Percentiles rank a stretch among this genome's conserved stretches.
phyloP scores from a whole-genome alignment of 768 basidiomycete species.

The Candolleomyces eurysporus region DNA sequence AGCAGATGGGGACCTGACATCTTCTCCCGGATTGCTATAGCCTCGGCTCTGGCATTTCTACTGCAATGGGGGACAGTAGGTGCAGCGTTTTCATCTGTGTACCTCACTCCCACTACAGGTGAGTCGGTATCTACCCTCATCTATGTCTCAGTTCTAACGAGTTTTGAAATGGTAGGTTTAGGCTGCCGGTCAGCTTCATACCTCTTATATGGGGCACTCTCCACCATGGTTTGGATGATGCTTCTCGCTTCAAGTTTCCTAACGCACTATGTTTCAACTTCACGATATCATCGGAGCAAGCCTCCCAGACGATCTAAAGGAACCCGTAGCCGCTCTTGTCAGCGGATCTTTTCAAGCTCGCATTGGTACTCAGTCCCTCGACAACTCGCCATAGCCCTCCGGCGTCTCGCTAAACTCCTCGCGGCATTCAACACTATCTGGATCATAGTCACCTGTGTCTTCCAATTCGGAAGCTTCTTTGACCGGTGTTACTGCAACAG shows the following conservation, averaged over 20 bases:
- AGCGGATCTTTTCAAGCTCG: too few species aligned
- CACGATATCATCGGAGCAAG: too few species aligned
- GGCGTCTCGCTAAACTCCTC: slow-evolving; percentile 27
- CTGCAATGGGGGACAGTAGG: slow-evolving; percentile 26
- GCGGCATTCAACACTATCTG: slow-evolving; percentile 30
- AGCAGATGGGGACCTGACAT: slow-evolving; percentile 10
- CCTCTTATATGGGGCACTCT: slow-evolving; percentile 26
- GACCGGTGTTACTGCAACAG: slow-evolving; percentile 32
- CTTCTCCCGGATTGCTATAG: slow-evolving; percentile 10
- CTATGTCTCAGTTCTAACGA: neutral
- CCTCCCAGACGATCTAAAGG: too few species aligned
- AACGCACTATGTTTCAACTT: slow-evolving; percentile 16
- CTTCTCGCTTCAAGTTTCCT: slow-evolving; percentile 27
- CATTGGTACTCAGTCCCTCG: slow-evolving; percentile 9
- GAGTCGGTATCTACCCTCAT: neutral
- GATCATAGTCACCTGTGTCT: slow-evolving; percentile 26
- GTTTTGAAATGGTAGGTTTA: slow-evolving; percentile 19
- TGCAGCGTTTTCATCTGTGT: slow-evolving; percentile 19
- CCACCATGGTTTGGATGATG: slow-evolving; percentile 31
- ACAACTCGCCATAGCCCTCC: slow-evolving; percentile 21
- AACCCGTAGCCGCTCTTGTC: slow-evolving; percentile 12
- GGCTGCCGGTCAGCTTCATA: slow-evolving; percentile 32
- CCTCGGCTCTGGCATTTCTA: slow-evolving; percentile 14
- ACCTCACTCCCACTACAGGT: slow-evolving; percentile 21
- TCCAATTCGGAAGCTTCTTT: slow-evolving; percentile 32